Evolutionary conservation across 208 protist species (phyloP).

Genomic region (Trypanosoma conorhini): DNA sequence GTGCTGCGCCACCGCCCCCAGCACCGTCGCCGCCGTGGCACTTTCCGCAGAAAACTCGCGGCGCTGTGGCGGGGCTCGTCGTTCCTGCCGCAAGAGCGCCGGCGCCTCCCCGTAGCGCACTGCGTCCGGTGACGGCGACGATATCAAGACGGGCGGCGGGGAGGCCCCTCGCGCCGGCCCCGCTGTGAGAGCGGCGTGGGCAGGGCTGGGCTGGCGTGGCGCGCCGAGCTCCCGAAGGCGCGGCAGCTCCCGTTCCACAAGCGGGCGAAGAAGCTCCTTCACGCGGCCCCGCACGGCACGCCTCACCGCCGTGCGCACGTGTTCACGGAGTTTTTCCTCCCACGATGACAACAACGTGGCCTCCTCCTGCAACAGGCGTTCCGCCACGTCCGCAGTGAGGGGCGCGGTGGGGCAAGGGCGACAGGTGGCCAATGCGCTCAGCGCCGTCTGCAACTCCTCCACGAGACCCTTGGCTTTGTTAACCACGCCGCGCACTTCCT

Average conservation of each 20-base stretch:
- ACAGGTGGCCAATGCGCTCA: background rate
- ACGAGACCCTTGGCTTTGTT: background rate
- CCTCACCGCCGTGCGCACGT: constrained; percentile 10
- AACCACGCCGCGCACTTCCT: constrained; percentile 10
- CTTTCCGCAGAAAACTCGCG: constrained; percentile 1
- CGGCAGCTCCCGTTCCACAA: constrained; percentile 5
- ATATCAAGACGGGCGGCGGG: background rate
- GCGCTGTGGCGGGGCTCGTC: background rate
- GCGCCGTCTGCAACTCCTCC: background rate
- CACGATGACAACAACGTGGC: background rate
- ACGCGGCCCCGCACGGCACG: constrained; percentile 11
- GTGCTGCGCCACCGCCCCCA: background rate
- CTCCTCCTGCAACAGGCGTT: constrained; percentile 15
- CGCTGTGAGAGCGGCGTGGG: background rate
- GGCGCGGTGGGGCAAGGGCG: background rate
- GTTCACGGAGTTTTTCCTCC: constrained; percentile 9
- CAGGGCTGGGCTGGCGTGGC: background rate
- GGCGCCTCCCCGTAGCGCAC: constrained; percentile 9
- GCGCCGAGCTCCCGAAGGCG: background rate
- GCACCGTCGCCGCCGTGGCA: background rate
- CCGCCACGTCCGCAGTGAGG: background rate
- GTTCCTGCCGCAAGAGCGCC: constrained; percentile 9
- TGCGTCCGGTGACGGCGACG: background rate
- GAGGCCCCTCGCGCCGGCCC: background rate
- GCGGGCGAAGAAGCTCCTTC: constrained; percentile 13